Conservation (phyloP, 164 flowering plant genomes). For the Magnolia changhungtana region DNA sequence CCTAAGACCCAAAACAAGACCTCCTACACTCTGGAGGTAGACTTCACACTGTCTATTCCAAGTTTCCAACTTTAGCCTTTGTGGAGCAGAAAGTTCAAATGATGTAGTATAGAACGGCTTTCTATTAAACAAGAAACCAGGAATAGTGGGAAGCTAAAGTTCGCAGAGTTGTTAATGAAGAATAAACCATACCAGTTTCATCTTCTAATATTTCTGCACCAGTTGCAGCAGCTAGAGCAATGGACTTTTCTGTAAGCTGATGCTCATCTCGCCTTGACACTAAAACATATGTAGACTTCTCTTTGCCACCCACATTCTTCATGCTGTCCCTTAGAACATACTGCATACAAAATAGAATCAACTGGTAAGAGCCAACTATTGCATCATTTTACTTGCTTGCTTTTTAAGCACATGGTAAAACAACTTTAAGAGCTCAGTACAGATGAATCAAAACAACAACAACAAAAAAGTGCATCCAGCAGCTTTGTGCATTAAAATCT, state of each 20-base stretch:
- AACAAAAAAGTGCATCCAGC: no score
- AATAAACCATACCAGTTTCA: conserved; percentile 43
- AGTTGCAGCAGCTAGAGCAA: conserved; percentile 22
- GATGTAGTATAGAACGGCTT: neutral
- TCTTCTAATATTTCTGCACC: conserved; percentile 44
- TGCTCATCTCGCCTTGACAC: conserved; percentile 55
- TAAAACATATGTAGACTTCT: conserved; percentile 48
- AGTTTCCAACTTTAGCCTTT: neutral
- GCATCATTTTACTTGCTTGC: neutral
- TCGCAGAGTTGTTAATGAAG: neutral
- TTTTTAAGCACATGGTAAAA: neutral
- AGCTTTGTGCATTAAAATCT: no score
- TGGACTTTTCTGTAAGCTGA: conserved; percentile 41
- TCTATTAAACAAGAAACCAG: neutral
- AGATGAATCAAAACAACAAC: neutral
- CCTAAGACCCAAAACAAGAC: neutral
- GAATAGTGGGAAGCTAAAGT: neutral
- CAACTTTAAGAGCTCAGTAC: neutral
- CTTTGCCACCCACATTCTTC: conserved; percentile 49
- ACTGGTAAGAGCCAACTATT: neutral
- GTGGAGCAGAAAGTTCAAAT: neutral
- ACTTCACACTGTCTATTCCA: no score
- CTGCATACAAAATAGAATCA: conserved; percentile 29
- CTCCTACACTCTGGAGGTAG: no score
- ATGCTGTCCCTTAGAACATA: conserved; percentile 64